Conservation (phyloP, 2,329 filamentous ascomycete species). For the Trichoderma lentiforme region DNA sequence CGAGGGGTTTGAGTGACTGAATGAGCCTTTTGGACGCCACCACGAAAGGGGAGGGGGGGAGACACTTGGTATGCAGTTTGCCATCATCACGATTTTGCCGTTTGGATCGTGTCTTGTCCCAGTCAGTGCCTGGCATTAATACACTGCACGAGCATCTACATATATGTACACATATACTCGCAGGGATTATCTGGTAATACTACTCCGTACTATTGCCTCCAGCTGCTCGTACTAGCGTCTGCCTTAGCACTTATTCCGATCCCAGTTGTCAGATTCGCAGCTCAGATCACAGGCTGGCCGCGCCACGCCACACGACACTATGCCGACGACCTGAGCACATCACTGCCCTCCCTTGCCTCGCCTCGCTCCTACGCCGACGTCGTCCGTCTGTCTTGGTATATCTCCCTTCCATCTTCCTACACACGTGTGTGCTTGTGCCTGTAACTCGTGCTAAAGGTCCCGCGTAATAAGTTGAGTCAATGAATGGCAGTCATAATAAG, state of each 20-base stretch:
- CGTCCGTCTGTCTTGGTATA: neutral
- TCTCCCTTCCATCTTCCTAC: neutral
- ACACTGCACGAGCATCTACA: neutral
- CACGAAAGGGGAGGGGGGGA: neutral
- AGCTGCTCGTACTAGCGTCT: neutral
- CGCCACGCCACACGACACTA: neutral
- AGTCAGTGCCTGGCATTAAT: neutral
- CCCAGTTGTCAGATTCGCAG: conserved; percentile 9
- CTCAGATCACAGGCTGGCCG: conserved; percentile 15
- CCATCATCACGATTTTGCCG: neutral
- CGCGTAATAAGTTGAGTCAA: neutral
- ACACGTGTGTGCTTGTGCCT: neutral
- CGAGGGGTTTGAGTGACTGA: neutral
- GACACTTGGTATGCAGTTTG: neutral
- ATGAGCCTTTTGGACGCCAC: neutral
- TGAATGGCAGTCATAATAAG: neutral
- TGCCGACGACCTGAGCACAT: neutral
- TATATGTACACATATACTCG: neutral
- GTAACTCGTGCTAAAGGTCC: neutral
- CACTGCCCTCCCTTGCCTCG: neutral
- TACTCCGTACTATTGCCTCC: neutral
- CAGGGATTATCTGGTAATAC: neutral
- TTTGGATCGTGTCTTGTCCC: neutral
- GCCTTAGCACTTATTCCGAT: neutral
- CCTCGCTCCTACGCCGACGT: neutral